Percentiles rank a stretch among this genome's conserved stretches.
Evolutionary conservation across 345 rosid species (phyloP).

Genomic region (Orychophragmus violaceus): DNA sequence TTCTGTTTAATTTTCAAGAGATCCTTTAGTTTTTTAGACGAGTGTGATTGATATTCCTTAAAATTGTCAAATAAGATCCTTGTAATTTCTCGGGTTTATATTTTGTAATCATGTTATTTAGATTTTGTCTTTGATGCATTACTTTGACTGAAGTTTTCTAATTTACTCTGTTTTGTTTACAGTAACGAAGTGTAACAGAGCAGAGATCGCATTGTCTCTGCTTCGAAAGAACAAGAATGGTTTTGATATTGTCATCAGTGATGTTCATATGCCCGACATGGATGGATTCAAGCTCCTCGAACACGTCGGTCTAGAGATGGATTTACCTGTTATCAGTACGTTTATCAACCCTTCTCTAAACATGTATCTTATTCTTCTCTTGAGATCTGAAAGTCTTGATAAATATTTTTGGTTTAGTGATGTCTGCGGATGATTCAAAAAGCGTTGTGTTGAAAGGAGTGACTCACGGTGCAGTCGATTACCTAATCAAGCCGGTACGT

Average conservation of each 20-base stretch:
- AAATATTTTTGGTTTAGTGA: conserved; percentile 45
- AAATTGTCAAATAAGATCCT: no score
- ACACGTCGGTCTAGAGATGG: conserved; percentile 65
- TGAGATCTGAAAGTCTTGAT: background rate
- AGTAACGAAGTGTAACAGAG: conserved; percentile 72
- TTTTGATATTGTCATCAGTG: conserved; percentile 75
- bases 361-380: background rate
- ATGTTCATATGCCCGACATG: conserved; percentile 92
- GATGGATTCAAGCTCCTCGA: conserved; percentile 78
- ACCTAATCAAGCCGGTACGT: conserved; percentile 70
- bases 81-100: no score
- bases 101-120: no score
- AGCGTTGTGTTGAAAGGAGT: conserved; percentile 65
- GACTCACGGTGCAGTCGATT: conserved; percentile 83
- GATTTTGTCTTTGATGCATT: background rate
- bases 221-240: conserved; percentile 45
- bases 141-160: background rate
- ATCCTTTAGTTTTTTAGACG: no score
- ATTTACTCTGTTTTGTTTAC: conserved; percentile 25
- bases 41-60: no score
- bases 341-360: background rate
- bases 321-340: conserved; percentile 88
- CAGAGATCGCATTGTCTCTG: conserved; percentile 52
- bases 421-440: conserved; percentile 82
- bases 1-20: background rate